Evolutionary conservation across 805 yeast genomes (phyloP).

Genomic region (Wickerhamiella cacticola): DNA sequence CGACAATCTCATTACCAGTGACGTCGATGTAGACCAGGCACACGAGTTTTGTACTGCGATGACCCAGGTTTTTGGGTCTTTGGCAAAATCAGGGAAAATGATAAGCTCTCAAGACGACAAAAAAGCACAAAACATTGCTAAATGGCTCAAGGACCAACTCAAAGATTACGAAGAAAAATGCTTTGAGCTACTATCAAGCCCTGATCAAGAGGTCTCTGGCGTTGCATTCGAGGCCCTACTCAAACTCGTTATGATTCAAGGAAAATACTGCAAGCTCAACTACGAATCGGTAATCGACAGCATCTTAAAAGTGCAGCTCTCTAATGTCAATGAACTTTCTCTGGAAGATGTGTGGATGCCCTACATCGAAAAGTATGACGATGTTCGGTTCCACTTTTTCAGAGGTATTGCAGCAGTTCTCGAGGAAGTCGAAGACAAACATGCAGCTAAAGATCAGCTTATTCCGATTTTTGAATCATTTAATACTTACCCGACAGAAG

Average conservation of each 20-base stretch:
- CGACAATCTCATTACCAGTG: neutral
- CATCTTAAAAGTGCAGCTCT: slow-evolving; percentile 32
- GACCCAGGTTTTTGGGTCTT: slow-evolving; percentile 37
- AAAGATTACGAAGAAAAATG: slow-evolving; percentile 13
- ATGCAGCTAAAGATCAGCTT: slow-evolving; percentile 12
- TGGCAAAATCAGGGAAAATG: slow-evolving; percentile 36
- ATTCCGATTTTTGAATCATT: slow-evolving; percentile 19
- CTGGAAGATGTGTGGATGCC: slow-evolving; percentile 12
- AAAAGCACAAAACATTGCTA: slow-evolving; percentile 44
- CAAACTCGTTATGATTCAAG: slow-evolving; percentile 39
- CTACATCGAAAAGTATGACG: slow-evolving; percentile 43
- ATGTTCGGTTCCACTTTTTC: slow-evolving; percentile 64
- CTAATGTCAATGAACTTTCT: slow-evolving; percentile 30
- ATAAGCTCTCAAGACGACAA: slow-evolving; percentile 42
- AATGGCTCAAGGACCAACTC: slow-evolving; percentile 27
- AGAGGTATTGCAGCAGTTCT: slow-evolving; percentile 36
- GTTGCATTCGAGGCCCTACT: slow-evolving; percentile 40
- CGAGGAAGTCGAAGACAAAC: slow-evolving; percentile 24
- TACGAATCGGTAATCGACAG: slow-evolving; percentile 42
- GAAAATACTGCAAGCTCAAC: slow-evolving; percentile 41
- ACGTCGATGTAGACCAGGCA: neutral
- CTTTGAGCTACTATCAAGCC: neutral
- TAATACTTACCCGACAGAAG: slow-evolving; percentile 20
- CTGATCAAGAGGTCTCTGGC: slow-evolving; percentile 3
- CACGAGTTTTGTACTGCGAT: slow-evolving; percentile 23